A percentile compares a stretch with the other conserved stretches of the same genome.
Evolutionary conservation across 495 filamentous ascomycete species (phyloP).

Genomic region (Glutinoglossum americanum): DNA sequence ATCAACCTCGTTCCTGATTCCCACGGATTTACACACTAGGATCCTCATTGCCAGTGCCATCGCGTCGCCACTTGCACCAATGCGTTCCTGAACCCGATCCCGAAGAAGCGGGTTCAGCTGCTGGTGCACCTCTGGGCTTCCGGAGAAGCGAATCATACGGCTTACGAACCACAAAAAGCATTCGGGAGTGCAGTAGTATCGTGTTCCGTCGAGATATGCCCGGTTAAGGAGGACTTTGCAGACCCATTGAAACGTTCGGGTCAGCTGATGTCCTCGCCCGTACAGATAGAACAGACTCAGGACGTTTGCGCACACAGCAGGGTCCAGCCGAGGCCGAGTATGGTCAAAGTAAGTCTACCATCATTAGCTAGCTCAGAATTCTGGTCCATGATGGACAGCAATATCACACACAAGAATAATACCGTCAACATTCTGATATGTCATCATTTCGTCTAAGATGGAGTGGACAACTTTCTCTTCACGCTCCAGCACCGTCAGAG

Average conservation of each 20-base stretch:
- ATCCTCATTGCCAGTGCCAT: constrained; percentile 9
- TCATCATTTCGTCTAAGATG: constrained; percentile 12
- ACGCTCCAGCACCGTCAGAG: not conserved
- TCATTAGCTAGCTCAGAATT: not conserved
- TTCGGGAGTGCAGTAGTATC: constrained; percentile 10
- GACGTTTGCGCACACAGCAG: constrained; percentile 11
- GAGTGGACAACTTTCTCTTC: not conserved
- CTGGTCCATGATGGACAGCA: not conserved
- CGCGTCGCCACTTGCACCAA: constrained; percentile 6
- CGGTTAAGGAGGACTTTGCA: constrained; percentile 5
- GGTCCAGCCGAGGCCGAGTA: constrained; percentile 8
- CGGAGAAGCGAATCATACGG: not conserved
- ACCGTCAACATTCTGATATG: constrained; percentile 8
- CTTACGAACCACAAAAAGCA: constrained; percentile 10
- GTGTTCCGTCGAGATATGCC: constrained; percentile 13
- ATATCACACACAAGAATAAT: not conserved
- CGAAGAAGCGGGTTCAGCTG: not conserved
- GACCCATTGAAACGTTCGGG: not conserved
- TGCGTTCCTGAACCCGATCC: constrained; percentile 7
- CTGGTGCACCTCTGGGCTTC: not conserved
- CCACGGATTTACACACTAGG: constrained; percentile 5
- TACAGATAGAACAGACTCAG: constrained; percentile 8
- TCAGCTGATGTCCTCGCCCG: not conserved
- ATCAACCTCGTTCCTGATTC: not conserved
- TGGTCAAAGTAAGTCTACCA: constrained; percentile 10